Percentiles rank a stretch among this genome's conserved stretches.
phyloP scores from a whole-genome alignment of 192 early-diverging fungal genomes.

The Coemansia sp. region DNA sequence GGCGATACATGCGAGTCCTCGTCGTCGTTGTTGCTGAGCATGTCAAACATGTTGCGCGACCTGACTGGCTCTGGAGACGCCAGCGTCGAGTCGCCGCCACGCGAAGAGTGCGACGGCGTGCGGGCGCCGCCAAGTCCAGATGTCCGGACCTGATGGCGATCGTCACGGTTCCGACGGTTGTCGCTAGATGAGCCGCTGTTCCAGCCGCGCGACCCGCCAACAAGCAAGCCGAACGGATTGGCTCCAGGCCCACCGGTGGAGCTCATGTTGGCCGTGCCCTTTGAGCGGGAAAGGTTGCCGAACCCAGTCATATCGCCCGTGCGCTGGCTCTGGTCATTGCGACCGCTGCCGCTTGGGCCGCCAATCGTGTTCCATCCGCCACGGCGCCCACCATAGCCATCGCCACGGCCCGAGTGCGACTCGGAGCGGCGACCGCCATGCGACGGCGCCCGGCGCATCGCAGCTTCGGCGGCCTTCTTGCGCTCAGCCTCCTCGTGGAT shows the following conservation, averaged over 20 bases:
- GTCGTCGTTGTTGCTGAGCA: conserved; percentile 45
- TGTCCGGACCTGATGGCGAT: conserved; percentile 18
- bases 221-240: conserved; percentile 39
- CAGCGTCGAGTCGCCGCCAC: conserved; percentile 48
- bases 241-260: conserved; percentile 5
- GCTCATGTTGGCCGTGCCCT: conserved; percentile 21
- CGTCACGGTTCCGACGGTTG: conserved; percentile 43
- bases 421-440: conserved; percentile 59
- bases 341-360: conserved; percentile 71
- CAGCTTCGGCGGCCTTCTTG: conserved; percentile 70
- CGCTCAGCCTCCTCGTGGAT: conserved; percentile 79
- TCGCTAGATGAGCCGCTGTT: conserved; percentile 41
- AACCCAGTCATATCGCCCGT: conserved; percentile 75
- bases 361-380: conserved; percentile 59
- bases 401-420: conserved; percentile 62
- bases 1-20: conserved; percentile 42
- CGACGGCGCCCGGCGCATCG: conserved; percentile 66
- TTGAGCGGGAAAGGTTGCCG: conserved; percentile 67
- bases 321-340: conserved; percentile 54
- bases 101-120: conserved; percentile 48
- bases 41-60: conserved; percentile 51
- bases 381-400: conserved; percentile 60
- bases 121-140: conserved; percentile 41
- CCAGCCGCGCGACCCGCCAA: conserved; percentile 57
- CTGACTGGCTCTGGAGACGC: conserved; percentile 51